Percentiles rank a stretch among this genome's conserved stretches.
phyloP scores from a whole-genome alignment of 768 basidiomycete genomes.

The Tylopilus intermedius region DNA sequence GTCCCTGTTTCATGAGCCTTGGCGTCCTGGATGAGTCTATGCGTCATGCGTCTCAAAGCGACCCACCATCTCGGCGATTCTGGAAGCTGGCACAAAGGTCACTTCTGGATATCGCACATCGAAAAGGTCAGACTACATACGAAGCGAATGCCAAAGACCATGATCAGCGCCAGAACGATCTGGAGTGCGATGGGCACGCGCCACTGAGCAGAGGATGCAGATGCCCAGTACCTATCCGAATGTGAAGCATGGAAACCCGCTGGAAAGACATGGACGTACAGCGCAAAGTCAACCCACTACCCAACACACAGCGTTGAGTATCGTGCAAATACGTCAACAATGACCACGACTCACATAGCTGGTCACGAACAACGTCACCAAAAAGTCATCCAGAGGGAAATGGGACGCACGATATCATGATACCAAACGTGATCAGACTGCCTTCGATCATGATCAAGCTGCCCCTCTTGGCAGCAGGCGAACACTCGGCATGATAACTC shows the following conservation, averaged over 20 bases:
- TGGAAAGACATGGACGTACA: slow-evolving; percentile 32
- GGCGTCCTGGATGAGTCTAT: background rate
- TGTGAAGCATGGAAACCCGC: background rate
- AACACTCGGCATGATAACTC: slow-evolving; percentile 63
- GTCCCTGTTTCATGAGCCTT: slow-evolving; percentile 54
- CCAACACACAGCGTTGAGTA: slow-evolving; percentile 3
- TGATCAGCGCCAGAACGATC: slow-evolving; percentile 49
- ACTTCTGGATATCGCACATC: background rate
- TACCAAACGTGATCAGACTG: slow-evolving; percentile 57
- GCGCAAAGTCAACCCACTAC: slow-evolving; percentile 61
- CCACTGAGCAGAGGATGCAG: slow-evolving; percentile 53
- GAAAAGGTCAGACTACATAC: slow-evolving; percentile 31
- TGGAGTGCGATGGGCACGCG: slow-evolving; percentile 59
- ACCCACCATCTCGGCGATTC: slow-evolving; percentile 56
- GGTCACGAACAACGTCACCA: background rate
- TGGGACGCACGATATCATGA: slow-evolving; percentile 53
- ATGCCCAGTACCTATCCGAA: slow-evolving; percentile 44
- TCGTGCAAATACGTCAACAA: background rate
- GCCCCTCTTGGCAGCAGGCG: slow-evolving; percentile 53
- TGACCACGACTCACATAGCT: slow-evolving; percentile 21
- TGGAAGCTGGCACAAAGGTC: slow-evolving; percentile 38
- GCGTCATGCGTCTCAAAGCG: background rate
- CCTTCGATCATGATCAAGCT: slow-evolving; percentile 65
- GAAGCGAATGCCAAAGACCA: slow-evolving; percentile 43
- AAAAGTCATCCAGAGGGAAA: background rate